A percentile compares a stretch with the other conserved stretches of the same genome.
Evolutionary conservation across 768 basidiomycete genomes (phyloP).

Genomic region (Hemileccinum impolitum): DNA sequence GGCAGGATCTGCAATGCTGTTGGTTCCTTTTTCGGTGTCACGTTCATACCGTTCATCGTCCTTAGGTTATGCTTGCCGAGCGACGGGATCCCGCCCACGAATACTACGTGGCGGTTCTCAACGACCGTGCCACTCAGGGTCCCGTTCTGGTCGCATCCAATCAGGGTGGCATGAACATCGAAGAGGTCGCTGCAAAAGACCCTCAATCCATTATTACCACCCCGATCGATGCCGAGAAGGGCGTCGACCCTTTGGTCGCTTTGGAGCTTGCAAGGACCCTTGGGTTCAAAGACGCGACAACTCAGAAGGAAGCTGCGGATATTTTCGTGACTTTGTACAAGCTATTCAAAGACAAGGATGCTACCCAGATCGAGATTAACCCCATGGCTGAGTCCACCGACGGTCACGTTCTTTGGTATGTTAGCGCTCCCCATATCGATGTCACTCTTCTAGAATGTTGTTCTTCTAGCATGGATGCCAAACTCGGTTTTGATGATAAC

Average conservation of each 20-base stretch:
- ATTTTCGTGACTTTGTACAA: slow-evolving; percentile 93
- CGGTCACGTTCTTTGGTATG: slow-evolving; percentile 89
- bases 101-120: slow-evolving; percentile 96
- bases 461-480: slow-evolving; percentile 90
- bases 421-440: not conserved
- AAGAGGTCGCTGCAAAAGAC: slow-evolving; percentile 96
- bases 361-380: slow-evolving; percentile 99
- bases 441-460: not conserved
- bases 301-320: slow-evolving; percentile 83
- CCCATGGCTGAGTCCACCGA: slow-evolving; percentile 91
- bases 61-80: slow-evolving; percentile 96
- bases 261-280: slow-evolving; percentile 82
- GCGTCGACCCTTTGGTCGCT: slow-evolving; percentile 70
- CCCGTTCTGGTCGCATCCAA: slow-evolving; percentile 91
- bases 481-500: slow-evolving; percentile 99
- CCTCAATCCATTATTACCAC: slow-evolving; percentile 94
- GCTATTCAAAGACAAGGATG: slow-evolving; percentile 98
- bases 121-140: slow-evolving; percentile 85
- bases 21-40: slow-evolving; percentile 27
- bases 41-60: slow-evolving; percentile 12
- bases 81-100: slow-evolving; percentile 91
- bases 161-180: slow-evolving; percentile 99
- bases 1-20: slow-evolving; percentile 96
- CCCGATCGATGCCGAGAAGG: slow-evolving; percentile 81
- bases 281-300: slow-evolving; percentile 72